These are phyloP conservation scores for Eucalyptus polybractea DNA, from an alignment of 345 rosid genomes.

Conservation along the genomic window DNA sequence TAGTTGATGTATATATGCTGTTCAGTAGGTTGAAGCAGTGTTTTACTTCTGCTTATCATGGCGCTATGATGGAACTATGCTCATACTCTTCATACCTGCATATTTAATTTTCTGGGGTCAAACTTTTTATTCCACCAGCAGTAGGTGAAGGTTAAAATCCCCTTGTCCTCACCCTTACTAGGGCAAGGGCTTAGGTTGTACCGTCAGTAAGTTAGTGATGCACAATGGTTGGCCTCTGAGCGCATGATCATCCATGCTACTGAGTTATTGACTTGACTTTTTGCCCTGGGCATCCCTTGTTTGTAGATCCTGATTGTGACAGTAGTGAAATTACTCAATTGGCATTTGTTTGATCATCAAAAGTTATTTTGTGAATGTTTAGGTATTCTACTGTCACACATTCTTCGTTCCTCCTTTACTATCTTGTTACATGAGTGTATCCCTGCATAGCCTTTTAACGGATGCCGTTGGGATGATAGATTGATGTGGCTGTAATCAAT, in stretches of 20 bases:
- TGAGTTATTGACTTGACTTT: background rate
- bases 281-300: background rate
- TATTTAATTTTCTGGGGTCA: background rate
- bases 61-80: background rate
- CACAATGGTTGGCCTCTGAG: background rate
- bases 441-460: background rate
- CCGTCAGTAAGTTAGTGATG: background rate
- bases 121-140: background rate
- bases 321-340: background rate
- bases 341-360: background rate
- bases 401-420: background rate
- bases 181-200: background rate
- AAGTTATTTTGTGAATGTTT: background rate
- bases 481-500: background rate
- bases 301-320: background rate
- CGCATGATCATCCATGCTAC: background rate
- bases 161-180: background rate
- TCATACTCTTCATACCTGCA: background rate
- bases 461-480: background rate
- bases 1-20: background rate
- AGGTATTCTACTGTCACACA: background rate
- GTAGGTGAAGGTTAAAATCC: background rate
- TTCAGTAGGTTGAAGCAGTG: background rate
- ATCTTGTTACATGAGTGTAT: background rate
- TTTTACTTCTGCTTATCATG: background rate